Evolutionary conservation across 352 stramenopile genomes (phyloP).

Genomic region (Globisporangium solare): DNA sequence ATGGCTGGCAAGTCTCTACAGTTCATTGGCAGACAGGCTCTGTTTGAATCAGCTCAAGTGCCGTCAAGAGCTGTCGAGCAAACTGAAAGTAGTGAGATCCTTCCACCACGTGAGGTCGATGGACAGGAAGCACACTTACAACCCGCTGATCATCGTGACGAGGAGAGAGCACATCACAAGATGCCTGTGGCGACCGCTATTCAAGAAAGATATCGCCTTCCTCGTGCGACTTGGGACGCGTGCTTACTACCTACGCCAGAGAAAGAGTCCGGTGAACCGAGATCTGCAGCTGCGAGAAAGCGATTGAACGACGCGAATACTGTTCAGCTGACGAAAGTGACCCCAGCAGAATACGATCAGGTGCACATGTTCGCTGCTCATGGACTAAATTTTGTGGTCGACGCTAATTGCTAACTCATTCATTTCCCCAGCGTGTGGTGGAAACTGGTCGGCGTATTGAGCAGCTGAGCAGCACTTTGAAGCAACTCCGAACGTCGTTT

Average conservation of each 20-base stretch:
- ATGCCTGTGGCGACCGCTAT: conserved; percentile 23
- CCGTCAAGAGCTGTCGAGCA: no score
- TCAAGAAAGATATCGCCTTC: conserved; percentile 41
- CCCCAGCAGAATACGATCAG: conserved; percentile 27
- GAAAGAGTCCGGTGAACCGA: neutral
- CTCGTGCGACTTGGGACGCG: conserved; percentile 24
- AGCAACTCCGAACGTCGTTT: conserved; percentile 49
- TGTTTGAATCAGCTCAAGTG: no score
- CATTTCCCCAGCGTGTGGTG: conserved; percentile 24
- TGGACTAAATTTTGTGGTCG: neutral
- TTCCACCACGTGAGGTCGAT: no score
- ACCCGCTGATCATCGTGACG: neutral
- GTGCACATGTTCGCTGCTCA: conserved; percentile 4
- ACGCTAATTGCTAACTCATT: neutral
- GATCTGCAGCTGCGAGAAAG: no score
- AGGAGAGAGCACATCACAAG: neutral
- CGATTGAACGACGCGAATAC: neutral
- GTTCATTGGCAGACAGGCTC: neutral
- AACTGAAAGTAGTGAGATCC: no score
- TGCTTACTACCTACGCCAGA: neutral
- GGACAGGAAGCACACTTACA: no score
- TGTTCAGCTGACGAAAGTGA: conserved; percentile 18
- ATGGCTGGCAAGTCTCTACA: conserved; percentile 6
- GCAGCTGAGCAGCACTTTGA: conserved; percentile 28
- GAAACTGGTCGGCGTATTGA: conserved; percentile 32